phyloP scores from a whole-genome alignment of 176 grass and related monocot genomes.

The Oryza brachyantha region DNA sequence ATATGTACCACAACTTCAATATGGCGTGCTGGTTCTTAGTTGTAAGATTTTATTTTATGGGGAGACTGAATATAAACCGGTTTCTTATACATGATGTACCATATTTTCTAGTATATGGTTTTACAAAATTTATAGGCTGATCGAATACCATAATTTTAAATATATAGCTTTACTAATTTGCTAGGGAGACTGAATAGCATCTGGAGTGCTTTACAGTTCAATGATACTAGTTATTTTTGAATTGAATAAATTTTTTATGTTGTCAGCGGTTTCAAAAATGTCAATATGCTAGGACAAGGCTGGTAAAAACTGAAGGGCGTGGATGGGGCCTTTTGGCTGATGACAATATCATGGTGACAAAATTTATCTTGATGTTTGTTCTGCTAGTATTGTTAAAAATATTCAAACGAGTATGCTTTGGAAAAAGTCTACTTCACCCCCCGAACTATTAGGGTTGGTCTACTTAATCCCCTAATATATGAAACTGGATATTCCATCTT shows the following conservation, averaged over 20 bases:
- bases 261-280: slow-evolving; percentile 94
- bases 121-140: neutral
- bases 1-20: neutral
- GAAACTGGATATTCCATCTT: too few relatives aligned
- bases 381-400: neutral
- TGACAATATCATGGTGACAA: slow-evolving; percentile 85
- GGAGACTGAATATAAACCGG: neutral
- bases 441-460: too few relatives aligned
- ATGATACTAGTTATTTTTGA: neutral
- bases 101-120: neutral
- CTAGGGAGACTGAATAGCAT: neutral
- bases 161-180: neutral
- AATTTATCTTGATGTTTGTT: slow-evolving; percentile 10
- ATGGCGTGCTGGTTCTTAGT: neutral
- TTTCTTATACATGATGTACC: neutral
- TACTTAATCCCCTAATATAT: too few relatives aligned
- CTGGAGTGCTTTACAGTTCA: neutral
- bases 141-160: neutral
- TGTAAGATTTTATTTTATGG: neutral
- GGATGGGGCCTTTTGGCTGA: slow-evolving; percentile 95
- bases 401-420: slow-evolving; percentile 2
- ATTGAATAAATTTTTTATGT: slow-evolving; percentile 19
- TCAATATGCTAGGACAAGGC: slow-evolving; percentile 72
- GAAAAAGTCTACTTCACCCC: too few relatives aligned
- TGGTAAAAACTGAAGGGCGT: slow-evolving; percentile 84